A percentile compares a stretch with the other conserved stretches of the same genome.
These are phyloP conservation scores for Acacia concinna DNA, from an alignment of 331 rosid genomes.

Conservation along the genomic window DNA sequence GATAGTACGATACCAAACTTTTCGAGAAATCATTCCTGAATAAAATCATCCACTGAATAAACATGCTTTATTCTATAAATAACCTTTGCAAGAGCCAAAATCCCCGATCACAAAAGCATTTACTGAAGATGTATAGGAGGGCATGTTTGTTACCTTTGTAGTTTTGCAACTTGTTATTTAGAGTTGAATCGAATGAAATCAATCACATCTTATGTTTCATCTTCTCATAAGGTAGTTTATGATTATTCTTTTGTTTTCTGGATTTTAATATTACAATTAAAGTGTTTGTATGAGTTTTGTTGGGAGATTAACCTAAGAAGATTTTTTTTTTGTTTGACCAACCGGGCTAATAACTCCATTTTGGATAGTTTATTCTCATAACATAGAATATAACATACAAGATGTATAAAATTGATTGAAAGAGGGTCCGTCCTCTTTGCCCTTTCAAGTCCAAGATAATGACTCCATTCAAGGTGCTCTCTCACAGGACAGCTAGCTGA, in stretches of 20 bases:
- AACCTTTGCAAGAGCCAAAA: too few species aligned
- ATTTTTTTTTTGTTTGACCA: not conserved
- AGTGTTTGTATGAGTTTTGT: not conserved
- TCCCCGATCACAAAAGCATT: too few species aligned
- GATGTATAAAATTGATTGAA: not conserved
- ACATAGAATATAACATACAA: not conserved
- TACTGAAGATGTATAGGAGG: too few species aligned
- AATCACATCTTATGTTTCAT: not conserved
- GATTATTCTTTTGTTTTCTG: not conserved
- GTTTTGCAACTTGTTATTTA: too few species aligned
- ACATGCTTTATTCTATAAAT: too few species aligned
- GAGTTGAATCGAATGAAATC: not conserved
- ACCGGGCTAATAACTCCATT: not conserved
- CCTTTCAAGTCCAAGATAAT: slow-evolving; percentile 6
- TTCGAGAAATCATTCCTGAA: slow-evolving; percentile 10
- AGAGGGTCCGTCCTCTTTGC: not conserved
- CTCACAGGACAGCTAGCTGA: slow-evolving; percentile 10
- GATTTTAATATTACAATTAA: not conserved
- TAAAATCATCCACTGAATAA: too few species aligned
- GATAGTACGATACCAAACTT: not conserved
- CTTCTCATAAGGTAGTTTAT: not conserved
- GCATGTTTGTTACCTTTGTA: too few species aligned
- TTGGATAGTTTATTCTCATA: not conserved
- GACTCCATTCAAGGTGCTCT: slow-evolving; percentile 14
- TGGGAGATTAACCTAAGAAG: not conserved